phyloP scores from a whole-genome alignment of 78 protist genomes.

The Dictyostelium purpureum region DNA sequence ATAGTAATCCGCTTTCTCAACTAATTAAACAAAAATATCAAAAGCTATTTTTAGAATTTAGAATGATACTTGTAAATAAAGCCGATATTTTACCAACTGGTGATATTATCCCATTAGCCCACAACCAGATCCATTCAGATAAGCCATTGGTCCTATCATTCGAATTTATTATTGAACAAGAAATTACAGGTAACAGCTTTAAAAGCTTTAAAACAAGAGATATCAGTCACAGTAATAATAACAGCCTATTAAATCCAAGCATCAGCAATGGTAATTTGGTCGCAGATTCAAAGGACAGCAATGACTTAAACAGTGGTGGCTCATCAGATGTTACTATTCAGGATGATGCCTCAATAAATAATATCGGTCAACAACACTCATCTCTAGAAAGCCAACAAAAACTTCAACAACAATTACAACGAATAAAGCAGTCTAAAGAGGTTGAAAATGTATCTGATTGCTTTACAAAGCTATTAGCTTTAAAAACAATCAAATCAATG shows the following conservation, averaged over 20 bases:
- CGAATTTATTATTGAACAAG: slow-evolving; percentile 5
- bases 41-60: slow-evolving; percentile 1
- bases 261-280: not conserved
- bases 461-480: not conserved
- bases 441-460: not conserved
- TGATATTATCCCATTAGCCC: not conserved
- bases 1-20: not conserved
- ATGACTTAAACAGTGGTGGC: not conserved
- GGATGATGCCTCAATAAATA: not conserved
- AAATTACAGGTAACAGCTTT: not conserved
- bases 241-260: no score
- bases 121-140: not conserved
- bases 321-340: not conserved
- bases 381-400: not conserved
- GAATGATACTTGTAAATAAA: not conserved
- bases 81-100: not conserved
- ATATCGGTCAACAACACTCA: not conserved
- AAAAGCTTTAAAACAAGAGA: not conserved
- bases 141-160: not conserved
- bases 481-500: not conserved
- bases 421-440: not conserved
- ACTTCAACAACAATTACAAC: not conserved
- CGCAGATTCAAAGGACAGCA: no score
- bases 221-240: not conserved
- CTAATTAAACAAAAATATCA: slow-evolving; percentile 4